Percentiles rank a stretch among this genome's conserved stretches.
Evolutionary conservation across 306 rosid species (phyloP).

Genomic region (Rosa chinensis): DNA sequence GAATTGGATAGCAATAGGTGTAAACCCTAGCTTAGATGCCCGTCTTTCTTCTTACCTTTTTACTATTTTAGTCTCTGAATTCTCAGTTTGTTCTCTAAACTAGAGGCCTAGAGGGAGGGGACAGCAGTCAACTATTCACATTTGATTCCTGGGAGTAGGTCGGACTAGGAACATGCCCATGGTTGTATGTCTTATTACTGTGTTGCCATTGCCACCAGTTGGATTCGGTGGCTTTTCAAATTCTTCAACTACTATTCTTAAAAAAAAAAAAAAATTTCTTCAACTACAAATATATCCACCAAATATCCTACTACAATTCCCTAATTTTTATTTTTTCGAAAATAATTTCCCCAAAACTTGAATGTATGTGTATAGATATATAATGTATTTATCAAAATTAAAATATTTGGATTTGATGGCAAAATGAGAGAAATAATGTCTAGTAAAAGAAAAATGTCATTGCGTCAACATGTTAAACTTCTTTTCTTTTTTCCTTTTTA

Average conservation of each 20-base stretch:
- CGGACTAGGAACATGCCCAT: background rate
- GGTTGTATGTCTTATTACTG: conserved; percentile 5
- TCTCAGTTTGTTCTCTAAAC: background rate
- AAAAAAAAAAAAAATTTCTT: background rate
- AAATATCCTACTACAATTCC: too few species aligned
- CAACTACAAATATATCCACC: too few species aligned
- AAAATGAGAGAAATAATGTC: too few species aligned
- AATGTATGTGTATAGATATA: too few species aligned
- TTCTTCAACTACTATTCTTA: background rate
- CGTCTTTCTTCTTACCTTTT: background rate
- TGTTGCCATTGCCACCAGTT: conserved; percentile 5
- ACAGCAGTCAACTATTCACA: conserved; percentile 24
- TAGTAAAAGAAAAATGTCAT: too few species aligned
- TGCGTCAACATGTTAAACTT: too few species aligned
- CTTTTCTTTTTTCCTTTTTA: too few species aligned
- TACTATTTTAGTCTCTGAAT: background rate
- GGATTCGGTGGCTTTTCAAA: background rate
- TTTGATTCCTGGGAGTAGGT: background rate
- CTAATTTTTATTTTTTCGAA: too few species aligned
- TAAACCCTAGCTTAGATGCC: conserved; percentile 26
- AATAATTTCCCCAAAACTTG: too few species aligned
- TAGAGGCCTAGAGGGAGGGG: background rate
- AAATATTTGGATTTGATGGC: too few species aligned
- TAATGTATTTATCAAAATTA: too few species aligned
- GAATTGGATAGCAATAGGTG: background rate